A percentile compares a stretch with the other conserved stretches of the same genome.
Evolutionary conservation across 164 flowering plant species (phyloP).

Genomic region (Sedum album): DNA sequence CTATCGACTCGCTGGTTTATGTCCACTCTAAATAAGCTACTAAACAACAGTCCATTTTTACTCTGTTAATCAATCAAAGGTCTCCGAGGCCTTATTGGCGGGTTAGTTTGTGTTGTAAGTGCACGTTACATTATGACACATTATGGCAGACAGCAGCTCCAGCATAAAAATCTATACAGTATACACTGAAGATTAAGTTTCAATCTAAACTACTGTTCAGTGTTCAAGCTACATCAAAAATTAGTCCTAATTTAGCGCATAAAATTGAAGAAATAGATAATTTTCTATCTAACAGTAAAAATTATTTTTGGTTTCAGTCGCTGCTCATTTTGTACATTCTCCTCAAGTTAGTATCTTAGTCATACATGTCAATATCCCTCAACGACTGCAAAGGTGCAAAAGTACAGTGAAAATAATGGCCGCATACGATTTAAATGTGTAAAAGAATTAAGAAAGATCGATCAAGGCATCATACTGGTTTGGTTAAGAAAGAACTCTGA

Average conservation of each 20-base stretch:
- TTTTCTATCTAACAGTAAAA: no score
- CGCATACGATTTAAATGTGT: background rate
- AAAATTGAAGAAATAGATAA: background rate
- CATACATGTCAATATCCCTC: background rate
- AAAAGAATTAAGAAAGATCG: background rate
- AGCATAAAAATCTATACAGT: background rate
- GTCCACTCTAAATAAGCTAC: constrained; percentile 2
- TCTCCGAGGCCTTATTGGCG: background rate
- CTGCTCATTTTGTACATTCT: background rate
- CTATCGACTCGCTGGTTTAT: constrained; percentile 7
- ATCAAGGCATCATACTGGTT: background rate
- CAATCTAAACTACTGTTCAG: background rate
- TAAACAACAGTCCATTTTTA: background rate
- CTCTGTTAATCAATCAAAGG: background rate
- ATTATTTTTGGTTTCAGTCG: background rate
- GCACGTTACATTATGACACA: background rate
- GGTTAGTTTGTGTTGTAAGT: background rate
- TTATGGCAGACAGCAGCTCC: background rate
- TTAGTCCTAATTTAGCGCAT: background rate
- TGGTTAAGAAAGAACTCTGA: constrained; percentile 9
- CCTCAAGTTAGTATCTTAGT: background rate
- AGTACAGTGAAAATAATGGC: background rate
- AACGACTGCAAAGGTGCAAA: background rate
- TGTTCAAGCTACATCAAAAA: background rate
- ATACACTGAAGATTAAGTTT: background rate